Conservation (phyloP, 306 rosid species). For the Citrullus amarus region DNA sequence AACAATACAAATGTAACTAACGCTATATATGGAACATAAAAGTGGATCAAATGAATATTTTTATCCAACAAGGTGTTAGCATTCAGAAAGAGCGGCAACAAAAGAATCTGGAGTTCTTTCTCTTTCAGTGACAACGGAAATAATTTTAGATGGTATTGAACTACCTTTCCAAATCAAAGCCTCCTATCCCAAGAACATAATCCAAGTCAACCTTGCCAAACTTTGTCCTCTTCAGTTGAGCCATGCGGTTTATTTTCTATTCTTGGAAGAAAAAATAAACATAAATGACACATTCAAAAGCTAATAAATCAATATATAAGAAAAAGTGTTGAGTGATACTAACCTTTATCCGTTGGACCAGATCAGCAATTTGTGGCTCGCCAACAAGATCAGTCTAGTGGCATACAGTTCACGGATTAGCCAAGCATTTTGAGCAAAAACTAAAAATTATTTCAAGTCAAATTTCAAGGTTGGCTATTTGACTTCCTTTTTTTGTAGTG, state of each 20-base stretch:
- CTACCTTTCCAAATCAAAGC: conserved; percentile 96
- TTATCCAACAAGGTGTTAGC: not conserved
- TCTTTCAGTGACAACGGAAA: not conserved
- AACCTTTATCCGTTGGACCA: conserved; percentile 82
- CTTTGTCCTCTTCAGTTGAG: conserved; percentile 70
- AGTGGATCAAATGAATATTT: not conserved
- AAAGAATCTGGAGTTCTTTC: not conserved
- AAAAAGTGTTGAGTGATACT: conserved; percentile 16
- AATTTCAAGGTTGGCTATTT: not conserved
- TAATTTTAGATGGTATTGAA: conserved; percentile 11
- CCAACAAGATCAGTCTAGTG: conserved; percentile 87
- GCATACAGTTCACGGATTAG: not conserved
- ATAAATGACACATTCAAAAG: conserved; percentile 14
- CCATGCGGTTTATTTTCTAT: conserved; percentile 74
- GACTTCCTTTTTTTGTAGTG: not conserved
- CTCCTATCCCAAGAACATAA: conserved; percentile 96
- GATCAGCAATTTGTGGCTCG: conserved; percentile 52
- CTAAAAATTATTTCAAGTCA: not conserved
- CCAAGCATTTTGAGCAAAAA: not conserved
- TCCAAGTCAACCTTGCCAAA: conserved; percentile 91
- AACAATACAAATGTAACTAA: not conserved
- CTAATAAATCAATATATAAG: not conserved
- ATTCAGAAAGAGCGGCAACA: not conserved
- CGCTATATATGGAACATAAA: not conserved
- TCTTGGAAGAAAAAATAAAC: not conserved